Conservation (phyloP, 495 filamentous ascomycete genomes). For the Bathelium albidoporum region DNA sequence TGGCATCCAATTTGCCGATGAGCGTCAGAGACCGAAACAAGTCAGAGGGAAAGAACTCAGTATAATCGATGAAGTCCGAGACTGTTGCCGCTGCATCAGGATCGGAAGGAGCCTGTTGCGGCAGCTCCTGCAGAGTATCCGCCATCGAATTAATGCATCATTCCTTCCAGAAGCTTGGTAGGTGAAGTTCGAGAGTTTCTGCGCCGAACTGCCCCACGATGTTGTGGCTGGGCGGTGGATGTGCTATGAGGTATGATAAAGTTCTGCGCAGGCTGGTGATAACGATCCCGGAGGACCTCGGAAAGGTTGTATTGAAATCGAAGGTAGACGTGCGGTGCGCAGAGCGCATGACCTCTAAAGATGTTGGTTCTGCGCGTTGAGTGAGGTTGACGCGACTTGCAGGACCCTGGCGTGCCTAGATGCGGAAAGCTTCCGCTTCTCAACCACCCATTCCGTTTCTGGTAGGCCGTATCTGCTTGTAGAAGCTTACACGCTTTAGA, state of each 20-base stretch:
- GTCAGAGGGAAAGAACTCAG: slow-evolving; percentile 92
- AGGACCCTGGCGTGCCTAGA: no score
- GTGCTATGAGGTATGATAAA: no score
- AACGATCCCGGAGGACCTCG: not conserved
- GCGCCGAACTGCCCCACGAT: not conserved
- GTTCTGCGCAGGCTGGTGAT: not conserved
- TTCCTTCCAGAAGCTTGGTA: no score
- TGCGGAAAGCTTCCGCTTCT: no score
- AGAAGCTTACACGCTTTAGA: no score
- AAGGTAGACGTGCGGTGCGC: not conserved
- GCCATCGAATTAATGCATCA: slow-evolving; percentile 13
- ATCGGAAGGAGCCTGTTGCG: slow-evolving; percentile 43
- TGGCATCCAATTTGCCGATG: slow-evolving; percentile 58
- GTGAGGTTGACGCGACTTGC: not conserved
- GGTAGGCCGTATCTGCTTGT: no score
- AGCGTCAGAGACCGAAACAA: slow-evolving; percentile 81
- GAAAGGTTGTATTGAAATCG: not conserved
- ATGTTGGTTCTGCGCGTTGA: not conserved
- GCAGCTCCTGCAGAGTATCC: slow-evolving; percentile 22
- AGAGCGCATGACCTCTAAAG: no score
- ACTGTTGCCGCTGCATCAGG: slow-evolving; percentile 92
- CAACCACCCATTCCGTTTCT: no score
- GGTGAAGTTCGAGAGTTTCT: not conserved
- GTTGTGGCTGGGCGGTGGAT: not conserved
- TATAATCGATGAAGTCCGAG: slow-evolving; percentile 88